Evolutionary conservation across 2,329 filamentous ascomycete genomes (phyloP).

Genomic region (Aspergillus felis): DNA sequence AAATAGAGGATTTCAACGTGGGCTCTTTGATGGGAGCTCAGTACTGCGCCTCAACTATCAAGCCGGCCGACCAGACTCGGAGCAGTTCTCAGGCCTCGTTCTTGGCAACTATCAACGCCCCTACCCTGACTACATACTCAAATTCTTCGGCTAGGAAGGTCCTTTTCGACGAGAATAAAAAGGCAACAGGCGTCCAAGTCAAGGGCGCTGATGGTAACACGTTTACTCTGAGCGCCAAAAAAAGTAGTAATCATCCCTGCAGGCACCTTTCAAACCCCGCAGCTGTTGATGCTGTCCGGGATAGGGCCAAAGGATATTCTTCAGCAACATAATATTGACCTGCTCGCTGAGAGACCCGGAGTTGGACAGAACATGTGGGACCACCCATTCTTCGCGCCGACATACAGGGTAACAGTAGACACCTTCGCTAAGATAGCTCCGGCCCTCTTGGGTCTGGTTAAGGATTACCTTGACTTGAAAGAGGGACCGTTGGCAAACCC

Average conservation of each 20-base stretch:
- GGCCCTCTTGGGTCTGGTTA: no score
- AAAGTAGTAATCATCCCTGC: slow-evolving; percentile 47
- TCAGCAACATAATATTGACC: slow-evolving; percentile 6
- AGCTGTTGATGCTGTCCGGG: slow-evolving; percentile 49
- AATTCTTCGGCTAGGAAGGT: slow-evolving; percentile 40
- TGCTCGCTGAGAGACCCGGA: slow-evolving; percentile 13
- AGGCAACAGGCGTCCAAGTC: slow-evolving; percentile 44
- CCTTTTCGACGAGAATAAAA: slow-evolving; percentile 45
- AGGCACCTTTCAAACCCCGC: slow-evolving; percentile 50
- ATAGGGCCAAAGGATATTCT: slow-evolving; percentile 36
- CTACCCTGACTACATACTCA: slow-evolving; percentile 36
- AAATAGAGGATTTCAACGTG: no score
- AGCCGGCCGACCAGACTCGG: no score
- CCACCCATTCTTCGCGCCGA: slow-evolving; percentile 29
- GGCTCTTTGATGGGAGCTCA: no score
- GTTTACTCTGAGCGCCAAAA: slow-evolving; percentile 45
- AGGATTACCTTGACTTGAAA: no score
- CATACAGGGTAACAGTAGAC: slow-evolving; percentile 24
- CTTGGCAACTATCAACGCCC: slow-evolving; percentile 20
- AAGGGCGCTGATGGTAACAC: slow-evolving; percentile 31
- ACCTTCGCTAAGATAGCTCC: no score
- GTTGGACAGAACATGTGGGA: slow-evolving; percentile 43
- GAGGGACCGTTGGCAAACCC: slow-evolving; percentile 2
- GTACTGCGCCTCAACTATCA: no score
- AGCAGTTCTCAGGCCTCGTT: background rate